phyloP scores from a whole-genome alignment of 306 rosid genomes.

The Sicyos baderoa region DNA sequence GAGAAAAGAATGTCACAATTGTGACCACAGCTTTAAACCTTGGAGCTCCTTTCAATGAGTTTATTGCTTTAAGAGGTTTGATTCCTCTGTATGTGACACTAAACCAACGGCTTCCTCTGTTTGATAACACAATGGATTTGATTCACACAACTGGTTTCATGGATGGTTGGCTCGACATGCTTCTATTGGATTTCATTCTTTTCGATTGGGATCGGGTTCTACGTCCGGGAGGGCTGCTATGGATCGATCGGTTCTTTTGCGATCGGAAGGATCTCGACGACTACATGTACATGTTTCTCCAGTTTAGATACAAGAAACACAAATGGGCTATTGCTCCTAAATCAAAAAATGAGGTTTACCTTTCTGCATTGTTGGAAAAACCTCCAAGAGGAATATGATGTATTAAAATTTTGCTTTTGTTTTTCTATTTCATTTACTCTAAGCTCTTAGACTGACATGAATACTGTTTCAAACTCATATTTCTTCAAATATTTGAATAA shows the following conservation, averaged over 20 bases:
- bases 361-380: conserved; percentile 83
- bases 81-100: conserved; percentile 63
- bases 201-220: conserved; percentile 87
- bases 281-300: conserved; percentile 89
- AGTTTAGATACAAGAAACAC: conserved; percentile 81
- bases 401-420: neutral
- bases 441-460: neutral
- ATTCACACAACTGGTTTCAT: conserved; percentile 67
- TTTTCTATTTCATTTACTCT: neutral
- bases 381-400: conserved; percentile 81
- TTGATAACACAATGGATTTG: conserved; percentile 86
- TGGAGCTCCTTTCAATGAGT: conserved; percentile 92
- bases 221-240: conserved; percentile 72
- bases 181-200: conserved; percentile 61
- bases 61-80: conserved; percentile 79
- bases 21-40: conserved; percentile 70
- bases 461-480: neutral
- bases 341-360: conserved; percentile 66
- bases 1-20: conserved; percentile 66
- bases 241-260: conserved; percentile 83
- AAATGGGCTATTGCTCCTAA: conserved; percentile 67
- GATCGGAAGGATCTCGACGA: conserved; percentile 63
- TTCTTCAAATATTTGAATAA: neutral
- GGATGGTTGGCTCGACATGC: conserved; percentile 86
- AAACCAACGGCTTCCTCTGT: conserved; percentile 72